phyloP scores from a whole-genome alignment of 164 flowering plant species.

The Piper longum region DNA sequence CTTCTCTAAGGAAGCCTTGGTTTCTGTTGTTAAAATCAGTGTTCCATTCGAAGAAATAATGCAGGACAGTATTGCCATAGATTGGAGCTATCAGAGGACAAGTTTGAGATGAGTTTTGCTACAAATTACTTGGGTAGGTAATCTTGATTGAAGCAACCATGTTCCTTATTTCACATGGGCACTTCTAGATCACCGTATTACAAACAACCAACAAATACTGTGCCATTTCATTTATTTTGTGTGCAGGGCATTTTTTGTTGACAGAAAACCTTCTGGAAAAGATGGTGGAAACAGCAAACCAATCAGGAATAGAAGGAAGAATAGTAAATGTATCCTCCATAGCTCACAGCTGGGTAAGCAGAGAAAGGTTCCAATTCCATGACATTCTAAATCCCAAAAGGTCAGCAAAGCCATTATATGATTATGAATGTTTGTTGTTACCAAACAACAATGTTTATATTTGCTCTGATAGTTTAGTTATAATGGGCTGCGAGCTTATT shows the following conservation, averaged over 20 bases:
- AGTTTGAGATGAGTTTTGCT: conserved; percentile 90
- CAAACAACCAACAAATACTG: neutral
- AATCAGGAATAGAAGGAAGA: conserved; percentile 71
- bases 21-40: too few species aligned
- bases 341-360: conserved; percentile 72
- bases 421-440: neutral
- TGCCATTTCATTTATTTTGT: conserved; percentile 1
- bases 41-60: conserved; percentile 58
- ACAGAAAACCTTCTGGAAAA: conserved; percentile 69
- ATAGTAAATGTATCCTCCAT: conserved; percentile 85
- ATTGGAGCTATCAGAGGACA: conserved; percentile 84
- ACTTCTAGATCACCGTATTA: neutral
- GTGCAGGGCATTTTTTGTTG: conserved; percentile 72
- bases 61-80: conserved; percentile 75
- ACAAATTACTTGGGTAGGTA: conserved; percentile 85
- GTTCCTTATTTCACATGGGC: neutral
- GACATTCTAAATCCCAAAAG: conserved; percentile 52
- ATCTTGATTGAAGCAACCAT: neutral
- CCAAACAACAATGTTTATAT: too few species aligned
- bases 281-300: conserved; percentile 69
- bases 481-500: conserved; percentile 79
- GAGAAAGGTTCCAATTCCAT: conserved; percentile 39
- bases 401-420: conserved; percentile 16
- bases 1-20: too few species aligned
- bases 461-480: conserved; percentile 32